Evolutionary conservation across 805 yeast species (phyloP).

Genomic region (Saccharomycopsis fermentans): DNA sequence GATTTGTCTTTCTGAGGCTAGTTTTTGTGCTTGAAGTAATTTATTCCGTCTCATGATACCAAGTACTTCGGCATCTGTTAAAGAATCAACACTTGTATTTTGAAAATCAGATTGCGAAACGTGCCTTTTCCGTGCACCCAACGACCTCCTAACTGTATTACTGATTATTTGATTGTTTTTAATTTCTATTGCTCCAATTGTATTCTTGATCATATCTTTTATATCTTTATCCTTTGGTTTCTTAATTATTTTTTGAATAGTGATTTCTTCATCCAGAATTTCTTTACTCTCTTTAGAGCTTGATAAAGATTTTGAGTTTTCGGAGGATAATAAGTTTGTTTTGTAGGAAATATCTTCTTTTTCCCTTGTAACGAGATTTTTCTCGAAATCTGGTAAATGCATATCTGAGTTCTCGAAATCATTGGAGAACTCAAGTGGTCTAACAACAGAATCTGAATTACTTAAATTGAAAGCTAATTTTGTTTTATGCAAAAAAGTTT

Average conservation of each 20-base stretch:
- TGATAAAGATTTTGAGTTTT: neutral
- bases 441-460: constrained; percentile 5
- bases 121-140: neutral
- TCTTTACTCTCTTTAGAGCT: neutral
- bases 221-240: constrained; percentile 12
- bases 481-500: neutral
- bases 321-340: neutral
- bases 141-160: constrained; percentile 15
- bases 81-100: neutral
- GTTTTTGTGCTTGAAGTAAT: neutral
- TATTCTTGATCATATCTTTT: constrained; percentile 16
- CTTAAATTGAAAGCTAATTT: neutral
- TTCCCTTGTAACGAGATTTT: neutral
- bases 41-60: constrained; percentile 2
- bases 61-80: constrained; percentile 9
- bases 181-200: constrained; percentile 15
- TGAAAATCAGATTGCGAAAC: neutral
- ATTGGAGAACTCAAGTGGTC: constrained; percentile 1
- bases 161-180: constrained; percentile 14
- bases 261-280: constrained; percentile 5
- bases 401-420: neutral
- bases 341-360: neutral
- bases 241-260: constrained; percentile 17
- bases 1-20: neutral
- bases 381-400: neutral